Base-by-base conservation (phyloP, 2,329 filamentous ascomycete genomes). In the Exophiala aquamarina region DNA sequence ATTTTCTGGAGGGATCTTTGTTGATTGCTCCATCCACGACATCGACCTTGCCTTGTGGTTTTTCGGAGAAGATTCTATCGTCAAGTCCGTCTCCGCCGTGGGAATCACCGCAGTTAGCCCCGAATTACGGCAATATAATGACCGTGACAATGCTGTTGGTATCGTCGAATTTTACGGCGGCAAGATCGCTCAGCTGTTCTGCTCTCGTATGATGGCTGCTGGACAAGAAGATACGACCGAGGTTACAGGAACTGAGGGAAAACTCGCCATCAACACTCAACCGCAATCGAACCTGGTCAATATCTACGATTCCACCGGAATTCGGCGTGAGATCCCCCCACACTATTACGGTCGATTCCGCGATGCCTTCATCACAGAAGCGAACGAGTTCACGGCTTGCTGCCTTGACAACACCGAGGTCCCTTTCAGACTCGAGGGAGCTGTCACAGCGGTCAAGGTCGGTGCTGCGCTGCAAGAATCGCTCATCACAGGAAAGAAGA, bases 11-110 rank as follows among this genome's bases (percentile, higher is more conserved):
- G 83, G 83, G 17, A 84, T 86, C 61, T 87, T 87, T 57, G 83
- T 86, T 47, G 84, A 87, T 69, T 84, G 80, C 68, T 81, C 78
- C 41, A 81, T 87, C 59, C 84, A 87, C 69, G 84, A 87, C 58
- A 86, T 87, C 56, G 81, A 84, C 52, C 73, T 85, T 2, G 72
- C 79, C 0, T 68, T 84, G 2, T 84, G 81, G 80, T 84, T 79
- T 69, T 82, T 83, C 59, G 78, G 78, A 8, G 66, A 76, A 37
- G 71, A 77, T 37, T 70, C 68, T 32, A 63, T 70, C 11, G 71
- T 82, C 53, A 83, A 83, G 65, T 75, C 70, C 38, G 76, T 81
- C 7, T 70, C 71, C 0, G 78, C 79, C 0, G 66, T 76, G 2
- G 81, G 81, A 8, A 77, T 82, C 55, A 80, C 75, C 2, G 79